Evolutionary conservation across 352 stramenopile species (phyloP), one percentile per base, ranked within the genome.

Genomic region (Phytophthora cactorum): DNA sequence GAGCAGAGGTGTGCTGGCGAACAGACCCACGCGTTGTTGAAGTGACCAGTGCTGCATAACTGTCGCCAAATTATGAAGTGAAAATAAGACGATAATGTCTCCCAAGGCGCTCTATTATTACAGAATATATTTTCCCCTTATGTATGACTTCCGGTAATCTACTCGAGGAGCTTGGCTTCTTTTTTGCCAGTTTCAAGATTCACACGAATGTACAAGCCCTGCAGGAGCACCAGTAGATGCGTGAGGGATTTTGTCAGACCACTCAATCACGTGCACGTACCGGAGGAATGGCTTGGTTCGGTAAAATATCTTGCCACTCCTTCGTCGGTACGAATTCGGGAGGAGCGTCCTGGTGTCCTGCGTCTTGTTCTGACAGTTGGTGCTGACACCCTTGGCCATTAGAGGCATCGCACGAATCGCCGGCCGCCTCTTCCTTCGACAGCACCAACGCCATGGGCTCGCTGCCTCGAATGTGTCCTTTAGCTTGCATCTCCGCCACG

Each of bases 281-380:
- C 25, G 74, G 76, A 2, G 81, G 81, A 27, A 89, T 75, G 1
- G 72, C 72, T 63, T 90, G 77, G 59, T 81, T 75, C 0, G 75
- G 77, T 17, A 85, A 55, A 45, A 90, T 79, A 62, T 84, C 75
- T 51, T 90, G 66, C 81, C 81, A 88, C 32, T 88, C 81, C 9
- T 78, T 39, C 5, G 84, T 91, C 4, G 86, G 73, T 11, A 84
- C 70, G 60, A 94, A 94, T 58, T 90, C 82, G 1, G 79, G 80
- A 56, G 75, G 54, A 0, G 25, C 3, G 9, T 63, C 47, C 6
- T 68, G 38, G 8, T 45, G 44, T 36, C 54, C 43, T 32, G 28
- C 43, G 9, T 36, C 27, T 55, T 60, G 31, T 14, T 58, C 15
- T 28, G 59, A 17, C 12, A 68, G 54, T 43, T 57, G 47, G 28